phyloP scores from a whole-genome alignment of 306 rosid genomes.

The Prunus kanzakura region DNA sequence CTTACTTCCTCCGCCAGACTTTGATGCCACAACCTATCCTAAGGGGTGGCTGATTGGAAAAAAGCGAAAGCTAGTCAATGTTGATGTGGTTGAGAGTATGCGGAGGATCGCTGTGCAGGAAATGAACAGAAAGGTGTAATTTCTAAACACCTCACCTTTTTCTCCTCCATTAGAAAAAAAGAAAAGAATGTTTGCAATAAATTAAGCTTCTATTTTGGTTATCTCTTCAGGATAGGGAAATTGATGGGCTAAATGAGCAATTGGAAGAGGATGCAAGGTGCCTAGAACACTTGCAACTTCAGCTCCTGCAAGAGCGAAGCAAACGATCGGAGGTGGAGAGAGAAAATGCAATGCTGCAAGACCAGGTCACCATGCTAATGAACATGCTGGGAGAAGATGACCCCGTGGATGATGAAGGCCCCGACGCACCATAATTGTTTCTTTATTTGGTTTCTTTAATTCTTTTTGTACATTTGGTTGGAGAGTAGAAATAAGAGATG shows the following conservation, averaged over 20 bases:
- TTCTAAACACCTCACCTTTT: conserved; percentile 6
- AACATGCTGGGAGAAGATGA: conserved; percentile 75
- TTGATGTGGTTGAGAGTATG: conserved; percentile 97
- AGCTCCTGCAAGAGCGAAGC: conserved; percentile 74
- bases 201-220: background rate
- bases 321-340: conserved; percentile 67
- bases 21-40: conserved; percentile 74
- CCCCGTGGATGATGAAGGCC: conserved; percentile 46
- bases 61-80: conserved; percentile 93
- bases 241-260: conserved; percentile 75
- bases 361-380: conserved; percentile 89
- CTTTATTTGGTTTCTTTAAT: conserved; percentile 27
- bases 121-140: conserved; percentile 91
- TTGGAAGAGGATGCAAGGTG: conserved; percentile 72
- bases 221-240: conserved; percentile 71
- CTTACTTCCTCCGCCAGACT: conserved; percentile 91
- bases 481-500: conserved; percentile 6
- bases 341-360: conserved; percentile 73
- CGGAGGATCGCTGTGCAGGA: conserved; percentile 88
- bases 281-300: conserved; percentile 77
- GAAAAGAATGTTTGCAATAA: background rate
- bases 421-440: conserved; percentile 39
- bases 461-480: conserved; percentile 41
- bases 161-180: background rate
- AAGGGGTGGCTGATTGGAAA: conserved; percentile 91